These are phyloP conservation scores for Tetraselmis striata DNA, from an alignment of 139 green algal species.

Conservation along the genomic window DNA sequence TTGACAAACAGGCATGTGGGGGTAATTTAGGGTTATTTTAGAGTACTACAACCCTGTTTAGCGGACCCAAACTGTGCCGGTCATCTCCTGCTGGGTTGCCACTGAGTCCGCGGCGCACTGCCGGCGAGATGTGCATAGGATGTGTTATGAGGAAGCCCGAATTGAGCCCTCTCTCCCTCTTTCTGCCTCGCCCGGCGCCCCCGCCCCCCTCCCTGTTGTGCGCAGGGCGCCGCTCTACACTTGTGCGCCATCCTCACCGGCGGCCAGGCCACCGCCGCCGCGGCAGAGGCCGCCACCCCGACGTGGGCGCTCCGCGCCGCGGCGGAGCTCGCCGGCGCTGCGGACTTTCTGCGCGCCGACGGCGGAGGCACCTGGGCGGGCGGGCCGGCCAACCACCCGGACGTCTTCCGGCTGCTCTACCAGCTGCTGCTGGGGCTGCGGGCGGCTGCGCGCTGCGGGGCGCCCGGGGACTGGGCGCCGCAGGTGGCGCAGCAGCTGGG, in stretches of 20 bases:
- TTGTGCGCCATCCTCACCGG: background rate
- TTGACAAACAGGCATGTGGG: too few species aligned
- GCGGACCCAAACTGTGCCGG: too few species aligned
- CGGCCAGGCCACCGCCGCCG: background rate
- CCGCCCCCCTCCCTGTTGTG: too few species aligned
- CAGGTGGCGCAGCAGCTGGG: background rate
- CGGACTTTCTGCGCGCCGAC: background rate
- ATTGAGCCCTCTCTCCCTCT: too few species aligned
- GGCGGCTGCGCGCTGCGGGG: conserved; percentile 1
- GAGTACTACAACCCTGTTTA: too few species aligned
- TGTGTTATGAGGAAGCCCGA: too few species aligned
- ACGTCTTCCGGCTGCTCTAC: conserved; percentile 35
- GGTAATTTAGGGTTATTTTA: too few species aligned
- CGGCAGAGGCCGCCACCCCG: background rate
- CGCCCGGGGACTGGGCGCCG: background rate
- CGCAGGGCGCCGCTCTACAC: background rate
- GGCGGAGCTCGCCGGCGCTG: background rate
- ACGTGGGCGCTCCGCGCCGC: background rate
- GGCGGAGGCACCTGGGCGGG: conserved; percentile 2
- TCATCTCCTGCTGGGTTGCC: too few species aligned
- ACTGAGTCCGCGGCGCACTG: too few species aligned
- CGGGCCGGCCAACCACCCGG: conserved; percentile 23
- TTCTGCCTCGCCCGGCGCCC: too few species aligned
- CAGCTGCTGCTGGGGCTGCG: conserved; percentile 32
- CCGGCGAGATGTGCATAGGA: too few species aligned